These are phyloP conservation scores for Friedmanniomyces simplex DNA, from an alignment of 495 filamentous ascomycete genomes.

Conservation along the genomic window DNA sequence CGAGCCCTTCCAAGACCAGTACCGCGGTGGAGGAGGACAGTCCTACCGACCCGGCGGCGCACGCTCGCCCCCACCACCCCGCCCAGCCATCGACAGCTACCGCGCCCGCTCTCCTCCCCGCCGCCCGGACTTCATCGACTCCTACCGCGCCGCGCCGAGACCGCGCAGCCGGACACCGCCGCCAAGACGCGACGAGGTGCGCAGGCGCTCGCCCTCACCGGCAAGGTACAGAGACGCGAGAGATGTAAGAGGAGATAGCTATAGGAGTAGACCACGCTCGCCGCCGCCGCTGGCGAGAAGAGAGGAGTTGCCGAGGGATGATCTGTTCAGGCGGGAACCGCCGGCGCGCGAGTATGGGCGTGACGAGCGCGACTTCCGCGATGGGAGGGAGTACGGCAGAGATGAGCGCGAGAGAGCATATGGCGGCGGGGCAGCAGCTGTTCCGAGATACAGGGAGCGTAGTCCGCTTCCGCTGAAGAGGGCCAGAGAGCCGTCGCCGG, in stretches of 20 bases:
- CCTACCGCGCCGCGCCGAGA: constrained; percentile 27
- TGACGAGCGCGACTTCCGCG: constrained; percentile 16
- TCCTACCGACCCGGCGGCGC: constrained; percentile 31
- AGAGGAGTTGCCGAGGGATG: constrained; percentile 21
- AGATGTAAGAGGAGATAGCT: constrained; percentile 19
- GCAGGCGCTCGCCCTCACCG: constrained; percentile 12
- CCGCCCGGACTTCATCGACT: constrained; percentile 24
- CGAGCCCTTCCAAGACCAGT: constrained; percentile 6
- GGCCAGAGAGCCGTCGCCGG: constrained; percentile 27
- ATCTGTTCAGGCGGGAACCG: constrained; percentile 18
- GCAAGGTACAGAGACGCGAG: constrained; percentile 11
- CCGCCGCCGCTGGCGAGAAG: constrained; percentile 24
- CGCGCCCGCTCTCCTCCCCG: constrained; percentile 22
- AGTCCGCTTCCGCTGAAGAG: constrained; percentile 31
- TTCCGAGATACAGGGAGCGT: constrained; percentile 25
- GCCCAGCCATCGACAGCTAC: constrained; percentile 16
- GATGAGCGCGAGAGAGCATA: constrained; percentile 11
- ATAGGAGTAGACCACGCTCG: constrained; percentile 28
- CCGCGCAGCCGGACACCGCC: constrained; percentile 19
- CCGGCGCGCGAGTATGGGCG: constrained; percentile 4
- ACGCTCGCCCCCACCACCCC: constrained; percentile 17
- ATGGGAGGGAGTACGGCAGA: constrained; percentile 11
- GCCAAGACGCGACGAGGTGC: constrained; percentile 15
- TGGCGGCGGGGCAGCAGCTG: constrained; percentile 11
- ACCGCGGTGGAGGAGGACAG: constrained; percentile 19